Evolutionary conservation across 768 basidiomycete genomes (phyloP).

Genomic region (Tulasnella sp.): DNA sequence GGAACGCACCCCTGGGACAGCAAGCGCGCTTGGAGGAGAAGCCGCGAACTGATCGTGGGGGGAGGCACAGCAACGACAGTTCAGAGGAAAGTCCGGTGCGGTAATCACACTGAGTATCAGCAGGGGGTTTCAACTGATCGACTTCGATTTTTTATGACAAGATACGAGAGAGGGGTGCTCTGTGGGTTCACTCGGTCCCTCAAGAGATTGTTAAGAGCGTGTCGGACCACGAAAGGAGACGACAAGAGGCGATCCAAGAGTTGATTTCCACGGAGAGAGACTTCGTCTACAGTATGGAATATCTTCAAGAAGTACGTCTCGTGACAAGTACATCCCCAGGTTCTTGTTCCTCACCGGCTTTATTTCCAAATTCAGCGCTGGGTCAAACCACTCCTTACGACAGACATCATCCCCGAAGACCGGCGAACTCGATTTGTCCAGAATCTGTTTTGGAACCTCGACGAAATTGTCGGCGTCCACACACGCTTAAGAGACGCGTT

Average conservation of each 20-base stretch:
- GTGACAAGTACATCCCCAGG: slow-evolving; percentile 2
- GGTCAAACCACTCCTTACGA: slow-evolving; percentile 80
- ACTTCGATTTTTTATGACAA: neutral
- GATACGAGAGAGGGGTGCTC: slow-evolving; percentile 64
- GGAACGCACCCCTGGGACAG: slow-evolving; percentile 91
- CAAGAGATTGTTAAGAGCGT: slow-evolving; percentile 91
- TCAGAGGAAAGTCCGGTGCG: slow-evolving; percentile 70
- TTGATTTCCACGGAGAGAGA: slow-evolving; percentile 91
- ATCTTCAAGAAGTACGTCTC: slow-evolving; percentile 81
- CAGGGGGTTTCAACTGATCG: too few relatives aligned
- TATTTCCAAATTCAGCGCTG: slow-evolving; percentile 41
- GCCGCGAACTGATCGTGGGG: slow-evolving; percentile 80
- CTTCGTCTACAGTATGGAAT: slow-evolving; percentile 97
- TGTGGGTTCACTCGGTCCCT: slow-evolving; percentile 97
- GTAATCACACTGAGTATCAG: too few relatives aligned
- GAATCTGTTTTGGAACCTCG: slow-evolving; percentile 98
- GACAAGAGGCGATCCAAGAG: slow-evolving; percentile 98
- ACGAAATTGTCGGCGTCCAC: slow-evolving; percentile 90
- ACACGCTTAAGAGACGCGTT: slow-evolving; percentile 86
- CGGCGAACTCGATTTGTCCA: slow-evolving; percentile 80
- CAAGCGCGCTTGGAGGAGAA: slow-evolving; percentile 93
- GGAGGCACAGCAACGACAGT: slow-evolving; percentile 77
- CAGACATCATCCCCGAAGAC: slow-evolving; percentile 67
- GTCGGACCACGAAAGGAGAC: slow-evolving; percentile 86
- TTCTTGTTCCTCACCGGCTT: neutral